Conservation (phyloP, 495 filamentous ascomycete species). For the Aspergillus ostianus region DNA sequence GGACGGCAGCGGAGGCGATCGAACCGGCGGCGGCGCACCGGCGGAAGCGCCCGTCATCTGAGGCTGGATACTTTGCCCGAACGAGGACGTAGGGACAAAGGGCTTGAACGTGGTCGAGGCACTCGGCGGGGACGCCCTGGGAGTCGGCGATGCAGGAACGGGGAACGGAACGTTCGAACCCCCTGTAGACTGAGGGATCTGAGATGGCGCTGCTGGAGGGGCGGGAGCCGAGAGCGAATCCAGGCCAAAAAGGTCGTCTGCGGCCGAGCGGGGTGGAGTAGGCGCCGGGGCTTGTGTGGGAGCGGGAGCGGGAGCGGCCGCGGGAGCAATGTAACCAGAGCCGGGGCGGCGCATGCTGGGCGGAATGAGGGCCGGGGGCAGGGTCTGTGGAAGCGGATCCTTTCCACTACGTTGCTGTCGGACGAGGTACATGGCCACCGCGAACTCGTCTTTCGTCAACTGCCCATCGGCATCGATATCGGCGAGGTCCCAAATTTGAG, state of each 20-base stretch:
- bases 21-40: conserved; percentile 38
- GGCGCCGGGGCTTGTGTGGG: conserved; percentile 37
- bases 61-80: conserved; percentile 77
- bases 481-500: conserved; percentile 96
- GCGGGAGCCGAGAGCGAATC: conserved; percentile 54
- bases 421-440: conserved; percentile 97
- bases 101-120: conserved; percentile 70
- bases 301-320: conserved; percentile 27
- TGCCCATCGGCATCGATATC: conserved; percentile 90
- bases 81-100: conserved; percentile 86
- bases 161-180: conserved; percentile 54
- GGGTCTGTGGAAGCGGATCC: conserved; percentile 63
- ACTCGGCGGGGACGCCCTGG: conserved; percentile 36
- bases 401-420: conserved; percentile 77
- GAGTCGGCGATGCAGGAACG: conserved; percentile 38
- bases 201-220: conserved; percentile 52
- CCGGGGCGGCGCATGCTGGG: conserved; percentile 78
- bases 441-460: conserved; percentile 85
- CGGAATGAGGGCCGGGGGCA: conserved; percentile 81
- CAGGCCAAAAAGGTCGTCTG: conserved; percentile 89
- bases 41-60: conserved; percentile 73
- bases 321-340: conserved; percentile 36
- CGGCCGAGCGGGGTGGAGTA: conserved; percentile 57
- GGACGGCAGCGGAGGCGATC: conserved; percentile 53
- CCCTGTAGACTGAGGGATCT: conserved; percentile 68